These are phyloP conservation scores for Apiotrichum mycotoxinovorans DNA, from an alignment of 1,284 basidiomycete species.

Conservation along the genomic window DNA sequence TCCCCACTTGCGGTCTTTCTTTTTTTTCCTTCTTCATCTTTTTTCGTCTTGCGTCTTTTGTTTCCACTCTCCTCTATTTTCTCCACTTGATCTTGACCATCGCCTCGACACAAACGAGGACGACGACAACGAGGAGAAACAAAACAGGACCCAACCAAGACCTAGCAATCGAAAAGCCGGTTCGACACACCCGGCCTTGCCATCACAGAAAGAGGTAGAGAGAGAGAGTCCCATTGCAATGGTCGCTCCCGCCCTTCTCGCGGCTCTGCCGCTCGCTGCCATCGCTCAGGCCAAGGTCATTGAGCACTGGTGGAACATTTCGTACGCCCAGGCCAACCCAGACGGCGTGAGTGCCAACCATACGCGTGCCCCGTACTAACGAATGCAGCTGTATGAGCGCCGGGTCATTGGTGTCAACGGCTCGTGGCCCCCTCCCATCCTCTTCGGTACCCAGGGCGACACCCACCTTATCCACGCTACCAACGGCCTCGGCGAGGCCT, in stretches of 20 bases:
- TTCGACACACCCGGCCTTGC: background rate
- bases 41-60: background rate
- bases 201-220: no score
- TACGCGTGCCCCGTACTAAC: background rate
- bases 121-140: background rate
- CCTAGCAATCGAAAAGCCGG: background rate
- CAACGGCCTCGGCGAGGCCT: constrained; percentile 64
- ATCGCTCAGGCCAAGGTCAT: constrained; percentile 36
- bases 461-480: constrained; percentile 61
- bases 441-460: constrained; percentile 69
- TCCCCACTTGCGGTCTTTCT: background rate
- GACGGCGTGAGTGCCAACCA: constrained; percentile 44
- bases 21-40: background rate
- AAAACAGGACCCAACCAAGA: background rate
- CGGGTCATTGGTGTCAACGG: constrained; percentile 81
- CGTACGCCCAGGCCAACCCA: constrained; percentile 49
- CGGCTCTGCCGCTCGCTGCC: constrained; percentile 20
- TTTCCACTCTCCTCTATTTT: background rate
- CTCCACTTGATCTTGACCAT: background rate
- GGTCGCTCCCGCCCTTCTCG: constrained; percentile 17
- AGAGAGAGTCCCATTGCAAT: constrained; percentile 9
- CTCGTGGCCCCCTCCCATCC: constrained; percentile 83
- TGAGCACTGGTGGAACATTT: constrained; percentile 52
- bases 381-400: constrained; percentile 52
- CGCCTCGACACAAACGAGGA: background rate